Evolutionary conservation across 2,329 filamentous ascomycete species (phyloP), one percentile per base, ranked within the genome.

Genomic region (Teratosphaeria gauchensis): DNA sequence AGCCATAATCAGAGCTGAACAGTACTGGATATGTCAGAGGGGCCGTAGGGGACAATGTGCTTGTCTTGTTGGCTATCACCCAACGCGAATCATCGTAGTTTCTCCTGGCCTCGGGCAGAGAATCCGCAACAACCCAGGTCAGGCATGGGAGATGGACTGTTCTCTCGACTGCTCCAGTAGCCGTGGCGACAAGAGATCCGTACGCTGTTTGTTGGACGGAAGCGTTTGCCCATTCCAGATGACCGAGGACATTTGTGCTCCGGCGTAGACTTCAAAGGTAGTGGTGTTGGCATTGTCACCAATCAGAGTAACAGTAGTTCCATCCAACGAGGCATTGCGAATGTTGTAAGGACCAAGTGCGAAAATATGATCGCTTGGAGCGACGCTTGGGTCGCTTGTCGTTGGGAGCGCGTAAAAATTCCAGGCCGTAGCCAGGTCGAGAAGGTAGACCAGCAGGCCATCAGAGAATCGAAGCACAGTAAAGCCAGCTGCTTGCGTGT

Each of bases 91-190:
- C 71, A 59, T 77, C 68, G 64, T 82, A 83, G 24, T 72, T 65
- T 0, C 66, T 57, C 0, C 69, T 60, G 24, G 76, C 73, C 65
- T 83, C 80, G 0, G 80, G 80, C 24, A 83, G 72, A 56, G 74
- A 72, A 62, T 82, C 77, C 2, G 73, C 63, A 9, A 75, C 75
- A 63, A 76, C 78, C 80, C 80, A 83, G 0, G 68, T 69, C 0
- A 82, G 66, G 0, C 70, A 54, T 0, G 79, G 78, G 0, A 82
- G 69, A 21, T 71, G 66, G 4, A 61, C 67, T 24, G 51, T 46
- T 19, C 53, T 48, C n/a, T 56, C 28, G 14, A 56, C 56, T n/a
- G 56, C 33, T 8, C 60, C 56, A 32, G 56, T 38, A 16, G 65
- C 65, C 33, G 67, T 63, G 7, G 65, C 65, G 35, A 62, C 51